Evolutionary conservation across 2,329 filamentous ascomycete genomes (phyloP).

Genomic region (Arthrobotrys sphaeroides): DNA sequence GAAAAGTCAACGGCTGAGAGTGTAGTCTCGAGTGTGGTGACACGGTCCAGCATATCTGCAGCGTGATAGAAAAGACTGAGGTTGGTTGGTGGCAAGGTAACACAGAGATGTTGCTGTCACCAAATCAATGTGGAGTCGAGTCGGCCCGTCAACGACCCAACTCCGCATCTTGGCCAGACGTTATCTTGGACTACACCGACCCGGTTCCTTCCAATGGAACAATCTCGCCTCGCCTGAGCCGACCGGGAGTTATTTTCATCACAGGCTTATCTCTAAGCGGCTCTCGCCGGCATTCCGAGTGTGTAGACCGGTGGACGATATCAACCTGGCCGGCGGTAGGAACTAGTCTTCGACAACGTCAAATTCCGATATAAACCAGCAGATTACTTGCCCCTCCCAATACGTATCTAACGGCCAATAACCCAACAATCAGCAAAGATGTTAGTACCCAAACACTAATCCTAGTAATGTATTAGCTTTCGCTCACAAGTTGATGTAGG

Average conservation of each 20-base stretch:
- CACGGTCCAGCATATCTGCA: too few species aligned
- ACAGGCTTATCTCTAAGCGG: neutral
- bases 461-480: neutral
- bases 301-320: neutral
- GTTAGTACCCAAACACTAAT: neutral
- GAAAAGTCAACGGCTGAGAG: neutral
- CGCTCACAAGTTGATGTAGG: constrained; percentile 24
- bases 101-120: constrained; percentile 48
- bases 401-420: neutral
- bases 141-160: constrained; percentile 4
- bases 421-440: constrained; percentile 9
- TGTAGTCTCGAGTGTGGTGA: constrained; percentile 1
- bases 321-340: too few species aligned
- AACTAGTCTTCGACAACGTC: too few species aligned
- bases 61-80: neutral
- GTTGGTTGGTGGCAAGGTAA: constrained; percentile 46
- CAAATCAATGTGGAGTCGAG: constrained; percentile 10
- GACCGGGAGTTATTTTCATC: neutral
- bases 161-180: constrained; percentile 3
- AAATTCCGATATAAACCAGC: constrained; percentile 9
- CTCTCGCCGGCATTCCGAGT: constrained; percentile 2
- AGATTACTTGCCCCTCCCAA: neutral
- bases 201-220: constrained; percentile 8
- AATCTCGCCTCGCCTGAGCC: constrained; percentile 6
- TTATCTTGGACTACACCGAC: constrained; percentile 2